Evolutionary conservation across 2,329 filamentous ascomycete species (phyloP), one percentile per base, ranked within the genome.

Genomic region (Scedosporium boydii): DNA sequence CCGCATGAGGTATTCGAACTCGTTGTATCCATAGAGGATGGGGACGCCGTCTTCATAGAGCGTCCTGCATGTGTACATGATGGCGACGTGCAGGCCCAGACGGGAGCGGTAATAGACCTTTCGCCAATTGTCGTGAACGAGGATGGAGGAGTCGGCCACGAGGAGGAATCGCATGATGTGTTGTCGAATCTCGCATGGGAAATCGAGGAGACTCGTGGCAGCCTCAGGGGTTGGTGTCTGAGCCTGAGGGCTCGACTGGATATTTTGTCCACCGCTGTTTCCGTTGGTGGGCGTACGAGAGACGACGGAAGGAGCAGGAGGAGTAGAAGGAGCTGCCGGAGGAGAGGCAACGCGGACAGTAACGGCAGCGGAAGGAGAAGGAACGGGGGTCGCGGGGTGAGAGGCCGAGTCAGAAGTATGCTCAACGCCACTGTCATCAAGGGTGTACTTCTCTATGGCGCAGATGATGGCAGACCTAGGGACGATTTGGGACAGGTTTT

Each of bases 11-110:
- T 83, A 82, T 1, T 72, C 65, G 63, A 83, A 83, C 0, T 60
- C 72, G 59, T 83, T 83, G 29, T 75, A 70, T 2, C 78, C 76
- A 63, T 80, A 84, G 0, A 84, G 71, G 4, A 82, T 68, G 1
- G 66, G 66, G 1, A 72, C 65, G 1, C 75, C 76, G 67, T 82
- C 77, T 0, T 57, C 6, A 38, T 72, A 72, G 29, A 79, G 65
- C 1, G 63, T 61, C 3, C 65, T 67, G 68, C 74, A 77, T 2
- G 69, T 71, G 3, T 64, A 60, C 26, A 83, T 68, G 53, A 84
- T 74, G 0, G 64, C 64, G 1, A 73, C 69, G 7, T 74, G 63
- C 0, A 81, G 71, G 55, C 9, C 53, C 42, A 18, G 51, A 4
- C 51, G n/a, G 6, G 23, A 55, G 5, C 69, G 68, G 38, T 68